Percentiles rank a stretch among this genome's conserved stretches.
These are phyloP conservation scores for Arabidopsis suecica DNA, from an alignment of 345 rosid species.

Conservation along the genomic window DNA sequence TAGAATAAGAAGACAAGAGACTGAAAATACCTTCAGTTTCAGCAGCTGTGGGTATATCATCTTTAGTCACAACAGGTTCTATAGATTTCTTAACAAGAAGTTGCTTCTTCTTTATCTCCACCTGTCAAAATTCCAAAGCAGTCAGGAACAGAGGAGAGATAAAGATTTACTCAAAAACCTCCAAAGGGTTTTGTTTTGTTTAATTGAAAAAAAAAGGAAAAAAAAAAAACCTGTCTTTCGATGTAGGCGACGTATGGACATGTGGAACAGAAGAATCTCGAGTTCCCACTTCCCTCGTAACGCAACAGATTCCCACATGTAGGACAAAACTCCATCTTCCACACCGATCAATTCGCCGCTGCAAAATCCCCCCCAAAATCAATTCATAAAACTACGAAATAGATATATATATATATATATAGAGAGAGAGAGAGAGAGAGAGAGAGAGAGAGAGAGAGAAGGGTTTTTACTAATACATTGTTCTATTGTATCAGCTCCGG, in stretches of 20 bases:
- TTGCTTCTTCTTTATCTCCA: constrained; percentile 46
- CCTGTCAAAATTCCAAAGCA: constrained; percentile 25
- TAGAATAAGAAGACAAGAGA: background rate
- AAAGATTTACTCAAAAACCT: background rate
- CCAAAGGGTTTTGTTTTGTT: background rate
- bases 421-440: background rate
- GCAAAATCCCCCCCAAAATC: background rate
- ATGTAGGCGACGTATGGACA: constrained; percentile 43
- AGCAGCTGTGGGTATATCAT: constrained; percentile 36
- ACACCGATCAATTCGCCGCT: constrained; percentile 10
- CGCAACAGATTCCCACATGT: constrained; percentile 46
- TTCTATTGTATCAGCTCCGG: background rate
- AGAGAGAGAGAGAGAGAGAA: background rate
- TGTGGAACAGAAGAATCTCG: constrained; percentile 40
- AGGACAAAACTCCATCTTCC: constrained; percentile 46
- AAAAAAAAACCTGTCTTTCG: constrained; percentile 25
- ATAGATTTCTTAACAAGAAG: constrained; percentile 38
- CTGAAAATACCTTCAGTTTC: constrained; percentile 39
- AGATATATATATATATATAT: background rate
- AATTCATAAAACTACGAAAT: background rate
- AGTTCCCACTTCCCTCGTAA: constrained; percentile 24
- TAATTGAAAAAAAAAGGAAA: background rate
- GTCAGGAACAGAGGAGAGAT: background rate
- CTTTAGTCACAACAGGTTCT: constrained; percentile 35
- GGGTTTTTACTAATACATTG: background rate